Base-by-base conservation (phyloP, 768 basidiomycete species). In the Boletales sp. region DNA sequence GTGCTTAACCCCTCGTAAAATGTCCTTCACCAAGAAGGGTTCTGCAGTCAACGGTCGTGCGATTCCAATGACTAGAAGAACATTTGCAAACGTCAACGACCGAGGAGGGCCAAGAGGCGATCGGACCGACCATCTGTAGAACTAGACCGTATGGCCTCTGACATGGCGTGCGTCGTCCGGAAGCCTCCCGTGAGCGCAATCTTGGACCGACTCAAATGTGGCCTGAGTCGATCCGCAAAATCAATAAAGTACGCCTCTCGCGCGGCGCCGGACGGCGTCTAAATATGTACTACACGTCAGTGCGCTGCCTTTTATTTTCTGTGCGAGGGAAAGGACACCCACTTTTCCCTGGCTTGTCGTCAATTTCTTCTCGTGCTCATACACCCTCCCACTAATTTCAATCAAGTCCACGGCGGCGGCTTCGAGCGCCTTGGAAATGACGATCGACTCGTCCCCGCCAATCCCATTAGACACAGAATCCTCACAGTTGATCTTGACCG, bases 341-440 rank as follows among this genome's bases (percentile, higher is more conserved):
- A 62, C 67, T 37, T 33, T 50, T 3, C 45, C 54, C 37, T 46
- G 48, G 32, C 25, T 7, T 28, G 25, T 28, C 25, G 17, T 31
- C 9, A n/a, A 1, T 46, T 39, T 32, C 7, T 35, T 18, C 7
- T n/a, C 56, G 31, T 50, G 56, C 41, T 72, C 69, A 47, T 73
- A 74, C 0, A 64, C 67, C 17, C 71, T 68, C n/a, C 73, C 73
- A 5, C 64, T 70, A 41, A 75, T 60, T 52, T 75, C 74, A 21
- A 75, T 70, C 47, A 76, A 53, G 51, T 76, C 73, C 10, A 75
- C 59, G 5, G 64, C 62, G 0, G 54, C 57, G 4, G 42, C 53
- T 51, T 76, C 74, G 40, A 75, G 61, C 41, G 64, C 48, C 32
- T 58, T 46, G 36, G 66, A 67, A 1, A 68, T 63, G 15, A 48